These are phyloP conservation scores for Angomonas ambiguus DNA, from an alignment of 208 protist genomes.

Conservation along the genomic window DNA sequence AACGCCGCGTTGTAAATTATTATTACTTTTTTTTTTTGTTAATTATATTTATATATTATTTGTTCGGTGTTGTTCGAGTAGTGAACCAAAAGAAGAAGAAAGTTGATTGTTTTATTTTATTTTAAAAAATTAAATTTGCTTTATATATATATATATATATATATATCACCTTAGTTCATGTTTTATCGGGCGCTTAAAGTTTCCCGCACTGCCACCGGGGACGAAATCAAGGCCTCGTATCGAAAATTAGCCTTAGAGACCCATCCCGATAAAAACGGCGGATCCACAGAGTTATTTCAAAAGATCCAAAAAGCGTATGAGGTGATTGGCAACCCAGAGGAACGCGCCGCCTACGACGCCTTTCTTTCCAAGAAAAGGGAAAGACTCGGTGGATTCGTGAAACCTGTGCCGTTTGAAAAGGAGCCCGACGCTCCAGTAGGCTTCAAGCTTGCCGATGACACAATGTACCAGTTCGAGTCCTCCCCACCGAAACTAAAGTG, in stretches of 20 bases:
- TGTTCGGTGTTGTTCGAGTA: too few species aligned
- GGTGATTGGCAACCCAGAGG: slow-evolving; percentile 88
- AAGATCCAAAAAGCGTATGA: slow-evolving; percentile 95
- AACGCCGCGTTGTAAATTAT: too few species aligned
- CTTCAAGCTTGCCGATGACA: slow-evolving; percentile 56
- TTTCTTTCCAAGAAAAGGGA: slow-evolving; percentile 24
- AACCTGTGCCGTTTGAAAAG: slow-evolving; percentile 34
- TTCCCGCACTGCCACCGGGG: slow-evolving; percentile 39
- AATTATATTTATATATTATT: background rate
- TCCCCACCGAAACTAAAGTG: slow-evolving; percentile 37
- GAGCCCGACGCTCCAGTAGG: slow-evolving; percentile 32
- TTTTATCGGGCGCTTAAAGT: slow-evolving; percentile 80
- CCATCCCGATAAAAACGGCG: slow-evolving; percentile 83
- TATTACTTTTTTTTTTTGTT: slow-evolving; percentile 5
- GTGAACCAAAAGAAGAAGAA: too few species aligned
- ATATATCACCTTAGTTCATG: slow-evolving; percentile 12
- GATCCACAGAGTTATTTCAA: slow-evolving; percentile 70
- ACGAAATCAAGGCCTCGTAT: slow-evolving; percentile 85
- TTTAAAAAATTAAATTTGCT: background rate
- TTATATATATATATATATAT: background rate
- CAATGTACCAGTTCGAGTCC: slow-evolving; percentile 78
- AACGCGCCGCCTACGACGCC: slow-evolving; percentile 92
- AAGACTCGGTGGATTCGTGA: slow-evolving; percentile 50
- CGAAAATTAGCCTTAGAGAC: slow-evolving; percentile 60
- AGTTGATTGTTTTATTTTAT: background rate